A percentile compares a stretch with the other conserved stretches of the same genome.
These are phyloP conservation scores for Miscanthus lutarioriparius DNA, from an alignment of 176 grass and related monocot species.

Conservation along the genomic window DNA sequence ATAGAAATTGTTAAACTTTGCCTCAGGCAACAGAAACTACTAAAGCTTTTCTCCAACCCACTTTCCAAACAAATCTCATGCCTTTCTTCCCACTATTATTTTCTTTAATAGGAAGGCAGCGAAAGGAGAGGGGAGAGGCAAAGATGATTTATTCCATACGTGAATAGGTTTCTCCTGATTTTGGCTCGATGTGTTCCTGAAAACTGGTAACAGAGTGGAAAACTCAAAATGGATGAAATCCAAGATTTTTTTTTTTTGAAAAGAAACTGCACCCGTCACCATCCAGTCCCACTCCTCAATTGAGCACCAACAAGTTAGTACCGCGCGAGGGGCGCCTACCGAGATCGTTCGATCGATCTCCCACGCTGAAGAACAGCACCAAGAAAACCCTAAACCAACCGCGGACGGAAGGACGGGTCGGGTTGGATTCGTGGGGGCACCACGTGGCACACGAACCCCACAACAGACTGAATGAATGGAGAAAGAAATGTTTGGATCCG, in stretches of 20 bases:
- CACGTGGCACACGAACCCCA: constrained; percentile 7
- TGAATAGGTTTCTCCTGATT: neutral
- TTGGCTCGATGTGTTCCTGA: neutral
- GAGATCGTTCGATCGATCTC: constrained; percentile 8
- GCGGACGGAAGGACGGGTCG: neutral
- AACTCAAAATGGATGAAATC: neutral
- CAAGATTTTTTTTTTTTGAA: neutral
- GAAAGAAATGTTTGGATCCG: neutral
- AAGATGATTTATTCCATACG: neutral
- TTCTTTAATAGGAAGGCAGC: neutral
- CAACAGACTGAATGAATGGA: neutral
- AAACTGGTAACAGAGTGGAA: neutral
- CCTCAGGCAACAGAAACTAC: neutral
- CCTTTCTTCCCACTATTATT: neutral
- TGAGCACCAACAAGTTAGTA: neutral
- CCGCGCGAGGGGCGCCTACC: neutral
- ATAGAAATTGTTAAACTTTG: neutral
- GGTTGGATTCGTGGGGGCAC: neutral
- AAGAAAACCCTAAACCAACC: neutral
- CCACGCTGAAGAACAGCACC: neutral
- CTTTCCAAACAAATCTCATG: neutral
- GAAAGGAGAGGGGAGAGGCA: neutral
- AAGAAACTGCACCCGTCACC: neutral
- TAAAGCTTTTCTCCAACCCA: neutral
- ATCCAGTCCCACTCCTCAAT: neutral